Evolutionary conservation across 805 yeast species (phyloP).

Genomic region (Barnettozyma salicaria): DNA sequence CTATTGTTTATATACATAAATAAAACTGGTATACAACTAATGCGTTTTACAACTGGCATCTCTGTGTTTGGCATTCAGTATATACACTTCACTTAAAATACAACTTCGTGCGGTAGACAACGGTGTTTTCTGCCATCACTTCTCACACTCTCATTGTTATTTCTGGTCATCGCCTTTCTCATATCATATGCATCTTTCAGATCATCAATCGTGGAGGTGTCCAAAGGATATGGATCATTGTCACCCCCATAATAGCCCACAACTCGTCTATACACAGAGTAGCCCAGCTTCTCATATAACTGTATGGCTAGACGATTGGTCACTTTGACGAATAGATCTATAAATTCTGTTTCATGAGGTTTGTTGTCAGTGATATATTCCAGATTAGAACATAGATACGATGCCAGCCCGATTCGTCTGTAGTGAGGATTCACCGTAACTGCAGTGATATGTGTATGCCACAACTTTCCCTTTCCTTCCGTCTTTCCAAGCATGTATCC

Average conservation of each 20-base stretch:
- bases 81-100: constrained; percentile 33
- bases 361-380: constrained; percentile 67
- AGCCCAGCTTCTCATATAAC: constrained; percentile 82
- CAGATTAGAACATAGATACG: constrained; percentile 65
- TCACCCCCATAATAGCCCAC: constrained; percentile 75
- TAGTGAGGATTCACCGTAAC: constrained; percentile 82
- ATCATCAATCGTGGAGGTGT: constrained; percentile 48
- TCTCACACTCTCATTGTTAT: constrained; percentile 46
- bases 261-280: constrained; percentile 78
- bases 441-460: constrained; percentile 97
- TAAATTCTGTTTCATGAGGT: constrained; percentile 78
- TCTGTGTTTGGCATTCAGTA: background rate
- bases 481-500: constrained; percentile 96
- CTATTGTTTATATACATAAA: too few species aligned
- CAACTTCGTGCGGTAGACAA: constrained; percentile 62
- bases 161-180: constrained; percentile 62
- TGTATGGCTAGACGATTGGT: constrained; percentile 75
- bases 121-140: constrained; percentile 53
- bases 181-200: constrained; percentile 83
- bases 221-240: constrained; percentile 34
- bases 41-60: background rate
- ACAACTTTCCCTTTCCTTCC: constrained; percentile 77
- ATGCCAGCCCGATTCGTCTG: constrained; percentile 81
- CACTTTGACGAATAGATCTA: constrained; percentile 88
- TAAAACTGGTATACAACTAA: too few species aligned